Conservation (phyloP, 2,329 filamentous ascomycete genomes). For the Thelonectria discophora region DNA sequence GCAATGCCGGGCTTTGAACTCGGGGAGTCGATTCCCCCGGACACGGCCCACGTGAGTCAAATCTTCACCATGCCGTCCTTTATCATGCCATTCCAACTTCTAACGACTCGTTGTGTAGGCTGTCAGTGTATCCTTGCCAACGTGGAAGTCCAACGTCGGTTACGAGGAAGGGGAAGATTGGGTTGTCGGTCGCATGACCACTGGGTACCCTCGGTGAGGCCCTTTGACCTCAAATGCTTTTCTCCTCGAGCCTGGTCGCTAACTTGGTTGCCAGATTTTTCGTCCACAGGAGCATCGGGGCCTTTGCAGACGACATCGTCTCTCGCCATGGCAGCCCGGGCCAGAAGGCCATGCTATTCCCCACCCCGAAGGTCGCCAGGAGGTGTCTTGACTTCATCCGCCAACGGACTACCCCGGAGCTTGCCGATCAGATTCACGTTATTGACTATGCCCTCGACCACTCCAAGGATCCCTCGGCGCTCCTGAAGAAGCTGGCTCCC, state of each 20-base stretch:
- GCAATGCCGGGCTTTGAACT: slow-evolving; percentile 61
- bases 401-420: slow-evolving; percentile 63
- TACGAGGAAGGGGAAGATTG: slow-evolving; percentile 93
- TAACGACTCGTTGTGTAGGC: slow-evolving; percentile 63
- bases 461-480: slow-evolving; percentile 59
- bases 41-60: slow-evolving; percentile 77
- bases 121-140: slow-evolving; percentile 93
- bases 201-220: slow-evolving; percentile 83
- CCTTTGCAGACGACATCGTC: slow-evolving; percentile 75
- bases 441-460: slow-evolving; percentile 71
- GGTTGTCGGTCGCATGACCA: slow-evolving; percentile 86
- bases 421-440: slow-evolving; percentile 59
- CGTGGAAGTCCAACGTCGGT: slow-evolving; percentile 88
- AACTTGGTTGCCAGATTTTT: slow-evolving; percentile 77
- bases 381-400: slow-evolving; percentile 80
- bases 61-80: slow-evolving; percentile 6
- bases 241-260: slow-evolving; percentile 11
- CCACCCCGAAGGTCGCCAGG: slow-evolving; percentile 72
- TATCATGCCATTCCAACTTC: slow-evolving; percentile 4
- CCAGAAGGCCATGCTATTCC: slow-evolving; percentile 83
- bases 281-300: slow-evolving; percentile 83
- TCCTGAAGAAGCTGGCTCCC: slow-evolving; percentile 65
- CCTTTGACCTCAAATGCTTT: neutral
- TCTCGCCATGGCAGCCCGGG: slow-evolving; percentile 68
- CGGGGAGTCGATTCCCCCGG: slow-evolving; percentile 78